A percentile compares a stretch with the other conserved stretches of the same genome.
Evolutionary conservation across 495 filamentous ascomycete genomes (phyloP).

Genomic region (Melanomma pulvis-pyrius): DNA sequence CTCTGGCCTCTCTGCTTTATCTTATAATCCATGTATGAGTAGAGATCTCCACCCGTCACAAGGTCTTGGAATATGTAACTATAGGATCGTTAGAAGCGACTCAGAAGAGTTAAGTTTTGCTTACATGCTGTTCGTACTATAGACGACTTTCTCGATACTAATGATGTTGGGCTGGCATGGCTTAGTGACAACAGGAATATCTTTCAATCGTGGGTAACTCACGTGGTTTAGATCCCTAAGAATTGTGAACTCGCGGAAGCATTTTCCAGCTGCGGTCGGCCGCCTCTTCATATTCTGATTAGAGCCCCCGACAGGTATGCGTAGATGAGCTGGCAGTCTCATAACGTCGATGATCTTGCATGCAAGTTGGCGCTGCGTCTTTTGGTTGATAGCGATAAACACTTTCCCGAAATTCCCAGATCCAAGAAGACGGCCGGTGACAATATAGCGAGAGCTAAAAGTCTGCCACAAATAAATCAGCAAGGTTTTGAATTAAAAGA

Average conservation of each 20-base stretch:
- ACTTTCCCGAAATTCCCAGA: slow-evolving; percentile 45
- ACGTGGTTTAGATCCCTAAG: slow-evolving; percentile 50
- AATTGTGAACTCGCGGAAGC: slow-evolving; percentile 44
- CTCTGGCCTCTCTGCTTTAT: too few relatives aligned
- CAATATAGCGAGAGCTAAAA: slow-evolving; percentile 39
- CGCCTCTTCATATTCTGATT: slow-evolving; percentile 14
- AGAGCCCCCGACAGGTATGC: neutral
- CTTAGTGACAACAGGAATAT: neutral
- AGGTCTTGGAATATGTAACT: slow-evolving; percentile 50
- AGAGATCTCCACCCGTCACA: slow-evolving; percentile 65
- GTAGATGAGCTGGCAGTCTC: neutral
- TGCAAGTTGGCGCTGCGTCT: slow-evolving; percentile 44
- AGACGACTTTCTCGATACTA: slow-evolving; percentile 49
- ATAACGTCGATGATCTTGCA: slow-evolving; percentile 48
- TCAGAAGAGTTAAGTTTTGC: neutral
- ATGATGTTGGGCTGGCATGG: slow-evolving; percentile 52
- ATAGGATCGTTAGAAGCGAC: neutral
- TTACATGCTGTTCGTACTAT: slow-evolving; percentile 43
- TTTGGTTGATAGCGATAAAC: slow-evolving; percentile 39
- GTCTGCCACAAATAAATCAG: slow-evolving; percentile 26
- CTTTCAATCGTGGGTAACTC: slow-evolving; percentile 5
- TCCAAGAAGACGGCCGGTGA: slow-evolving; percentile 44
- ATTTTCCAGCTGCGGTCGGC: slow-evolving; percentile 26
- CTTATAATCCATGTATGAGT: slow-evolving; percentile 60
- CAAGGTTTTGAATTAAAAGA: neutral